These are phyloP conservation scores for Viola odorata DNA, from an alignment of 345 rosid species.

Conservation along the genomic window DNA sequence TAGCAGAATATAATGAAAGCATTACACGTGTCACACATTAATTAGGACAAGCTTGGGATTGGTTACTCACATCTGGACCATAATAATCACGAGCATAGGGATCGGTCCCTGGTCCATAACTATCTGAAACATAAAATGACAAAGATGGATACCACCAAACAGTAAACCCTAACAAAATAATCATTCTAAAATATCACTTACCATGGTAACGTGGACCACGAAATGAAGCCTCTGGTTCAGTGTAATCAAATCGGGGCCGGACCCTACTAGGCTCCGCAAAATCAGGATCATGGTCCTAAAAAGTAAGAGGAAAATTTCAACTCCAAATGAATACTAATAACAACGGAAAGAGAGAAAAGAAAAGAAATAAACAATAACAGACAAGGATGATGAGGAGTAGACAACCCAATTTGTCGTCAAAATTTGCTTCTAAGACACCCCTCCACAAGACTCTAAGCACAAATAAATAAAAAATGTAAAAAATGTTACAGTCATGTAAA, in stretches of 20 bases:
- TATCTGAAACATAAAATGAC: constrained; percentile 32
- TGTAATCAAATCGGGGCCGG: constrained; percentile 40
- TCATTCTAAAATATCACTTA: constrained; percentile 5
- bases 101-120: constrained; percentile 34
- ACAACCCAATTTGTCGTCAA: too few species aligned
- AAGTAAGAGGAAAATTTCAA: constrained; percentile 10
- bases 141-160: constrained; percentile 8
- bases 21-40: constrained; percentile 7
- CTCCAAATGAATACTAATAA: background rate
- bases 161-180: background rate
- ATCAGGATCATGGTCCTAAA: constrained; percentile 46
- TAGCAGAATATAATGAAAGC: constrained; percentile 6
- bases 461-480: too few species aligned
- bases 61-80: constrained; percentile 44
- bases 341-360: background rate
- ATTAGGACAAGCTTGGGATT: constrained; percentile 6
- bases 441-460: too few species aligned
- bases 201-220: constrained; percentile 41
- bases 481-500: constrained; percentile 32
- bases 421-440: too few species aligned
- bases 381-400: too few species aligned
- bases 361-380: background rate
- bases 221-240: constrained; percentile 30
- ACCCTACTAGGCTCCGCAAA: constrained; percentile 40
- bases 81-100: constrained; percentile 35